phyloP scores from a whole-genome alignment of 1,139 yeast genomes.

The Sugiyamaella neomexicana region DNA sequence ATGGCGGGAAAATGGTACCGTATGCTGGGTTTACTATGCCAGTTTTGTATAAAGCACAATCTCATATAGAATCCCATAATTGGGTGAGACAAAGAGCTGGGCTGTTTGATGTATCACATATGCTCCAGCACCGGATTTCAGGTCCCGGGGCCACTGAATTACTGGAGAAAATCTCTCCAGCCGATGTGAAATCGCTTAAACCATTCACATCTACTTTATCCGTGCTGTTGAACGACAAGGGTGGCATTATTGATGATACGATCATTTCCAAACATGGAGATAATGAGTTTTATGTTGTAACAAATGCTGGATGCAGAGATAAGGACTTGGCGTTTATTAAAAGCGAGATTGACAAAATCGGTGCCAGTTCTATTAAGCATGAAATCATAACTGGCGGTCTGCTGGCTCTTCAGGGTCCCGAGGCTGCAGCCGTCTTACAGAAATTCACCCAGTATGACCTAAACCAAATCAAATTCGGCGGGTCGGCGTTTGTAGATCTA shows the following conservation, averaged over 20 bases:
- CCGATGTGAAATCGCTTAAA: slow-evolving; percentile 62
- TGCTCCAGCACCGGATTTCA: slow-evolving; percentile 80
- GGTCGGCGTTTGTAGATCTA: slow-evolving; percentile 57
- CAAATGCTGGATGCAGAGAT: slow-evolving; percentile 93
- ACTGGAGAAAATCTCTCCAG: slow-evolving; percentile 79
- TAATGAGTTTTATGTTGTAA: slow-evolving; percentile 83
- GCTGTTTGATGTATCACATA: slow-evolving; percentile 92
- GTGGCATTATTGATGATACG: slow-evolving; percentile 87
- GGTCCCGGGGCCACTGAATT: slow-evolving; percentile 72
- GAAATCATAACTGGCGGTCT: slow-evolving; percentile 70
- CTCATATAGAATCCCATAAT: slow-evolving; percentile 88
- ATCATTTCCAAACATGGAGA: slow-evolving; percentile 82
- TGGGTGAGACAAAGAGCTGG: slow-evolving; percentile 93
- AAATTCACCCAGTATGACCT: slow-evolving; percentile 63
- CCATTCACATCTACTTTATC: slow-evolving; percentile 70
- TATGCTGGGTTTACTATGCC: slow-evolving; percentile 98
- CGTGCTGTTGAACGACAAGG: slow-evolving; percentile 68
- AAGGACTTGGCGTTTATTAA: slow-evolving; percentile 70
- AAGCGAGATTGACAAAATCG: slow-evolving; percentile 49
- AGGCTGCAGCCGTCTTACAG: slow-evolving; percentile 64
- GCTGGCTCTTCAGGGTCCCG: slow-evolving; percentile 91
- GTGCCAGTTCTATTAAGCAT: slow-evolving; percentile 51
- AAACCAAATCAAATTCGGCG: slow-evolving; percentile 69
- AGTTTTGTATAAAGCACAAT: slow-evolving; percentile 73
- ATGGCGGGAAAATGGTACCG: slow-evolving; percentile 90